These are phyloP conservation scores for Patellifolia procumbens DNA, from an alignment of 179 eudicot species.

Conservation along the genomic window DNA sequence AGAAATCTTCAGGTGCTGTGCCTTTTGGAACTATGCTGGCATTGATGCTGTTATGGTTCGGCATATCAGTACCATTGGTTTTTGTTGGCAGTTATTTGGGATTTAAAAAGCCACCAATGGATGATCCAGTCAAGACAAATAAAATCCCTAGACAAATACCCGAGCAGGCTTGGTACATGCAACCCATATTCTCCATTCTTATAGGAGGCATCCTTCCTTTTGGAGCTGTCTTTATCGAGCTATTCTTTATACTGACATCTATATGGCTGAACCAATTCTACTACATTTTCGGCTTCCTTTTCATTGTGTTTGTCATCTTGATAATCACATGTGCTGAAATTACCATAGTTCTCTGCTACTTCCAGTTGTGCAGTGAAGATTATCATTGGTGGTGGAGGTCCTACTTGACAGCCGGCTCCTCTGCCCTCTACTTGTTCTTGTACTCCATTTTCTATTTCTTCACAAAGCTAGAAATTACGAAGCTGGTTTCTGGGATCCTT, in stretches of 20 bases:
- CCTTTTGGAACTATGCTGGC: slow-evolving; percentile 58
- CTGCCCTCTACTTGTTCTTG: slow-evolving; percentile 54
- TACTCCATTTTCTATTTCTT: slow-evolving; percentile 57
- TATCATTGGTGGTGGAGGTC: slow-evolving; percentile 65
- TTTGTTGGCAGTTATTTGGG: slow-evolving; percentile 50
- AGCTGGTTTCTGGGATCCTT: slow-evolving; percentile 50
- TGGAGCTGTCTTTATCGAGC: slow-evolving; percentile 49
- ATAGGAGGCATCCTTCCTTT: slow-evolving; percentile 57
- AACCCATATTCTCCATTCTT: slow-evolving; percentile 49
- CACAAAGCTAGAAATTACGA: slow-evolving; percentile 57
- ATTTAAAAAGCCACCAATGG: slow-evolving; percentile 38
- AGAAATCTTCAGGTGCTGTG: slow-evolving; percentile 54
- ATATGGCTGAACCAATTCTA: slow-evolving; percentile 60
- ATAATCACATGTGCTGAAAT: slow-evolving; percentile 57
- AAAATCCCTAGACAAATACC: slow-evolving; percentile 58
- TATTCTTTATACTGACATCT: slow-evolving; percentile 51
- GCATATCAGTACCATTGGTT: slow-evolving; percentile 55
- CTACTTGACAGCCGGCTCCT: slow-evolving; percentile 53
- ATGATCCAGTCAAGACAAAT: slow-evolving; percentile 52
- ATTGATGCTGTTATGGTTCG: slow-evolving; percentile 48
- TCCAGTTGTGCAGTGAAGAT: slow-evolving; percentile 57
- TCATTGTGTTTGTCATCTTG: slow-evolving; percentile 49
- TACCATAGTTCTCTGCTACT: slow-evolving; percentile 53
- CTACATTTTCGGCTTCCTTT: slow-evolving; percentile 57
- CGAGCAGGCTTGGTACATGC: slow-evolving; percentile 60